Conservation (phyloP, 805 yeast genomes). For the Candida vartiovaarae region DNA sequence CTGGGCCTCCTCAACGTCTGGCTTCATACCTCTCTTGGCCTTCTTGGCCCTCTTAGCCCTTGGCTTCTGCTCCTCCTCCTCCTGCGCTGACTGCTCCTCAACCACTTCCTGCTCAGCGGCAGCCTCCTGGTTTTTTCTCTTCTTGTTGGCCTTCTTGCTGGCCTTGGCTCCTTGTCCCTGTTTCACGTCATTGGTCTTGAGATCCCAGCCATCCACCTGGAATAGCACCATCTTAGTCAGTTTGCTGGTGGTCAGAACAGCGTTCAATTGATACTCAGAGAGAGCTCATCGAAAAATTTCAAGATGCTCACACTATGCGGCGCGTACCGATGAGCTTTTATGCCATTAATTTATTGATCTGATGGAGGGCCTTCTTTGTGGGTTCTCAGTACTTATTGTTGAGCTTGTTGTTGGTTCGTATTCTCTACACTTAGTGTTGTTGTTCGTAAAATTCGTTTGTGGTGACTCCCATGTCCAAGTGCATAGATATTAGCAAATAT, state of each 20-base stretch:
- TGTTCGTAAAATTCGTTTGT: no score
- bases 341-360: no score
- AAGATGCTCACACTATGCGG: not conserved
- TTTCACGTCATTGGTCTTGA: constrained; percentile 47
- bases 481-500: no score
- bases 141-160: constrained; percentile 21
- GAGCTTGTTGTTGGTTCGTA: no score
- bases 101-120: not conserved
- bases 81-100: constrained; percentile 3
- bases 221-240: constrained; percentile 53
- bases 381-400: no score
- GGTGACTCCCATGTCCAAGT: no score
- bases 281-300: constrained; percentile 2
- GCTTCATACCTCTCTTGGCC: constrained; percentile 4
- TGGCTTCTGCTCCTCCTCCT: not conserved
- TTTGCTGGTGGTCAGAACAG: not conserved
- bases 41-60: constrained; percentile 9
- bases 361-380: no score
- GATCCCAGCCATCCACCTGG: constrained; percentile 77
- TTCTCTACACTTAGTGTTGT: no score
- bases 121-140: constrained; percentile 15
- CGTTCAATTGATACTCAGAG: not conserved
- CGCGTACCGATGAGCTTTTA: not conserved
- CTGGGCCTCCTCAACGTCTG: constrained; percentile 2
- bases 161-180: constrained; percentile 28